Evolutionary conservation across 192 early-diverging fungal species (phyloP).

Genomic region (Coemansia sp.): DNA sequence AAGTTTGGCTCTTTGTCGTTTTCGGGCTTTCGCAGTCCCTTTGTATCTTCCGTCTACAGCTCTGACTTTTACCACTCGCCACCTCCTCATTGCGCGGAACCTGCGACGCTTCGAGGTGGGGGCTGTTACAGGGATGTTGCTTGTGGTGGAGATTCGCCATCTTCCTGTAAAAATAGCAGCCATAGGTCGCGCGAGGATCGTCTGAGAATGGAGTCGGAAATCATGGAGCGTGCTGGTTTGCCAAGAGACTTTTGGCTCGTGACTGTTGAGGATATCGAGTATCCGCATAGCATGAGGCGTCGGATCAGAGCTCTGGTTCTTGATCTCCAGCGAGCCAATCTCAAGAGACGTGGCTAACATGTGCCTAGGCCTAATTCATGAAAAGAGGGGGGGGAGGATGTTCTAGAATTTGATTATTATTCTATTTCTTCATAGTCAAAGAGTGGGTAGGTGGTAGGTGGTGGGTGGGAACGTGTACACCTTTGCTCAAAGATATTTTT

Average conservation of each 20-base stretch:
- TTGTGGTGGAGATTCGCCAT: neutral
- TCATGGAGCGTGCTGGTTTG: slow-evolving; percentile 47
- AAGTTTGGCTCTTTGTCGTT: slow-evolving; percentile 23
- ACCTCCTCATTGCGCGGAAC: too few relatives aligned
- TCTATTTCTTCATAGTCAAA: too few relatives aligned
- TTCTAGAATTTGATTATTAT: too few relatives aligned
- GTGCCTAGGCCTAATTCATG: too few relatives aligned
- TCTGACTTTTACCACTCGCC: neutral
- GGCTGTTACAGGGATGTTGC: neutral
- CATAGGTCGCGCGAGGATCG: slow-evolving; percentile 33
- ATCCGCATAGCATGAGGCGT: slow-evolving; percentile 46
- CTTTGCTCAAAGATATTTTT: too few relatives aligned
- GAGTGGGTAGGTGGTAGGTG: too few relatives aligned
- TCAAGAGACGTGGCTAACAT: neutral
- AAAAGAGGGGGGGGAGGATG: too few relatives aligned
- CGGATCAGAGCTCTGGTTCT: slow-evolving; percentile 39
- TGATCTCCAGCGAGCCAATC: slow-evolving; percentile 19
- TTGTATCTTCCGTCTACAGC: neutral
- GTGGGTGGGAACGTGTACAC: too few relatives aligned
- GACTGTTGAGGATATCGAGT: slow-evolving; percentile 53
- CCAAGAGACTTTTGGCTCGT: slow-evolving; percentile 51
- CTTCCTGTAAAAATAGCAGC: neutral
- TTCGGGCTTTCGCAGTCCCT: slow-evolving; percentile 30
- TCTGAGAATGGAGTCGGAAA: slow-evolving; percentile 24
- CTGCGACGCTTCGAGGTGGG: slow-evolving; percentile 8